phyloP scores from a whole-genome alignment of 202 grass and related monocot genomes.

The Tripidium arundinaceum region DNA sequence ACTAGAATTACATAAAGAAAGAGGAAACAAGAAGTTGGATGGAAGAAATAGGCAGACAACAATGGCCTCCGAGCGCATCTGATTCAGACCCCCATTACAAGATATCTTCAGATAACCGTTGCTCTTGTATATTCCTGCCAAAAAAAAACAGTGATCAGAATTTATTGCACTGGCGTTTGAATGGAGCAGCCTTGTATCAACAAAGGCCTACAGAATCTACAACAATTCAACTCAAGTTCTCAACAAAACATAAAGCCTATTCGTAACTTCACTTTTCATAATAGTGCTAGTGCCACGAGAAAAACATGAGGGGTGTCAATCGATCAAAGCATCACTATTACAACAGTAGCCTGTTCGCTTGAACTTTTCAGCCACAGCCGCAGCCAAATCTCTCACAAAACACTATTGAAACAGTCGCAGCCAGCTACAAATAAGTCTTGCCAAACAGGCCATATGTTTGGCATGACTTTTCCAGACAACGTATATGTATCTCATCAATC shows the following conservation, averaged over 20 bases:
- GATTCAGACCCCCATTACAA: constrained; percentile 97
- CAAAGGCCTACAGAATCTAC: background rate
- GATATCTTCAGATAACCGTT: constrained; percentile 91
- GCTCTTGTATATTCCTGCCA: constrained; percentile 81
- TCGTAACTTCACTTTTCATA: background rate
- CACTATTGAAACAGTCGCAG: too few species aligned
- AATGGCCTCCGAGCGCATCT: constrained; percentile 90
- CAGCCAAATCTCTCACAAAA: too few species aligned
- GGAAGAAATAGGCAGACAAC: constrained; percentile 4
- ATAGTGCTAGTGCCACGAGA: background rate
- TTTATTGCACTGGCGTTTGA: constrained; percentile 4
- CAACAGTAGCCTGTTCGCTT: too few species aligned
- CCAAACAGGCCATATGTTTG: too few species aligned
- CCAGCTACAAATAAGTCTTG: too few species aligned
- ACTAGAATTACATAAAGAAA: background rate
- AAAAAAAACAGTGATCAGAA: background rate
- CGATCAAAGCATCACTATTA: background rate
- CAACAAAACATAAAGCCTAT: background rate
- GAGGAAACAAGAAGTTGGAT: background rate
- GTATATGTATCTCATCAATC: background rate
- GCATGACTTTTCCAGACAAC: background rate
- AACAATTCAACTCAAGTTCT: background rate
- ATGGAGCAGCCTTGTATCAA: background rate
- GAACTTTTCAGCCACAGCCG: too few species aligned
- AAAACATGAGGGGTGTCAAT: background rate